Conservation (phyloP, 2,329 filamentous ascomycete genomes). For the Hirsutella minnesotensis region DNA sequence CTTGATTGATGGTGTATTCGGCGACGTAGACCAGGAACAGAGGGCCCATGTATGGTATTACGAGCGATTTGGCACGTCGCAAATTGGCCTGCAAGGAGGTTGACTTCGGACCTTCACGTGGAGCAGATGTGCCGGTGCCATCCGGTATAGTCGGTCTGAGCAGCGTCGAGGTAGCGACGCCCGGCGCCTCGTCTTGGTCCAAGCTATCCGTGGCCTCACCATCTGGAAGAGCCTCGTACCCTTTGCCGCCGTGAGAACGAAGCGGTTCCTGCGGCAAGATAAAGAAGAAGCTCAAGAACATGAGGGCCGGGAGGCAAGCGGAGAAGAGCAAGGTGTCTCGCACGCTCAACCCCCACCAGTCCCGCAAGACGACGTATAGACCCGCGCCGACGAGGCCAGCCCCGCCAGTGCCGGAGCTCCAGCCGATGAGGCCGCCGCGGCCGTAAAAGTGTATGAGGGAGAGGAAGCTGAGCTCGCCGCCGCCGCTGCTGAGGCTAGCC, state of each 20-base stretch:
- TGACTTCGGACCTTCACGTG: conserved; percentile 10
- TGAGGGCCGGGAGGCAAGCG: conserved; percentile 66
- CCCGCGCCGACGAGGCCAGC: conserved; percentile 81
- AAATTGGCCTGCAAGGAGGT: conserved; percentile 39
- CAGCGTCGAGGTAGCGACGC: conserved; percentile 34
- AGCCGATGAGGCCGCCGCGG: conserved; percentile 72
- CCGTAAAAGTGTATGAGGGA: conserved; percentile 91
- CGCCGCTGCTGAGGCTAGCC: conserved; percentile 75
- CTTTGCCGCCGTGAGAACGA: conserved; percentile 26
- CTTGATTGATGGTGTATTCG: conserved; percentile 97
- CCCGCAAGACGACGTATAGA: conserved; percentile 77
- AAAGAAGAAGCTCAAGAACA: conserved; percentile 78
- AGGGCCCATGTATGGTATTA: conserved; percentile 79
- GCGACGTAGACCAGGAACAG: conserved; percentile 86
- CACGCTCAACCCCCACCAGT: conserved; percentile 64
- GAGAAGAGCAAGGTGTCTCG: conserved; percentile 63
- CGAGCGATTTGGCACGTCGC: conserved; percentile 53
- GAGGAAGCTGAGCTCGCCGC: conserved; percentile 82
- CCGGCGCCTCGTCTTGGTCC: conserved; percentile 21
- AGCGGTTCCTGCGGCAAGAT: conserved; percentile 62
- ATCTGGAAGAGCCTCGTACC: conserved; percentile 42
- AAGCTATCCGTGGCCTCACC: conserved; percentile 25
- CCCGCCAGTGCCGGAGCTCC: conserved; percentile 85
- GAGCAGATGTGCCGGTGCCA: conserved; percentile 25
- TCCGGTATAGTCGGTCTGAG: conserved; percentile 30